Percentiles rank a stretch among this genome's conserved stretches.
Conservation (phyloP, 1,139 yeast species). For the Zygosaccharomyces sapae region DNA sequence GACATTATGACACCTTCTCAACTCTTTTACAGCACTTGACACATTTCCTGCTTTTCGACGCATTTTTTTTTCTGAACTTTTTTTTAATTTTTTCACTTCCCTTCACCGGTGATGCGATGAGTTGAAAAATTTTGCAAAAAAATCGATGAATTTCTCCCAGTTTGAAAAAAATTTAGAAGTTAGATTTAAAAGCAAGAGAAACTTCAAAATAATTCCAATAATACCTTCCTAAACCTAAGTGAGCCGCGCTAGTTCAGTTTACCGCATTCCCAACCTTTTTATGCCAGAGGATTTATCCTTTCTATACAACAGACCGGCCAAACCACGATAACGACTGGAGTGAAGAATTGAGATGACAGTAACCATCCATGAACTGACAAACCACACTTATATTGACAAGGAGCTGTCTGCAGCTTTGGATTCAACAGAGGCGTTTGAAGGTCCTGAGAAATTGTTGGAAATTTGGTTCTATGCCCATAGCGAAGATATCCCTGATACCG, state of each 20-base stretch:
- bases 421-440: conserved; percentile 90
- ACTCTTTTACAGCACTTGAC: no score
- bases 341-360: conserved; percentile 25
- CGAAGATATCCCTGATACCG: conserved; percentile 34
- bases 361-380: conserved; percentile 29
- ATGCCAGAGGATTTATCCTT: conserved; percentile 22
- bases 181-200: background rate
- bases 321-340: conserved; percentile 21
- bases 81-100: background rate
- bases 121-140: conserved; percentile 2
- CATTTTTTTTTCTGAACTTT: no score
- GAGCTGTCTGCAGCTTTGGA: conserved; percentile 75
- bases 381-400: conserved; percentile 63
- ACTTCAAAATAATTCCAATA: background rate
- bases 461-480: conserved; percentile 72
- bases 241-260: conserved; percentile 6
- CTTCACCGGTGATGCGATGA: background rate
- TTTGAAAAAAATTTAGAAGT: background rate
- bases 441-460: conserved; percentile 91
- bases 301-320: conserved; percentile 21
- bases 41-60: no score
- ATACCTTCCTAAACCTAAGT: background rate
- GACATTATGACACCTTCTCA: no score
- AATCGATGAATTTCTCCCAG: conserved; percentile 4
- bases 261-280: conserved; percentile 11